Evolutionary conservation across 2,329 filamentous ascomycete genomes (phyloP).

Genomic region (Penicillium sp.): DNA sequence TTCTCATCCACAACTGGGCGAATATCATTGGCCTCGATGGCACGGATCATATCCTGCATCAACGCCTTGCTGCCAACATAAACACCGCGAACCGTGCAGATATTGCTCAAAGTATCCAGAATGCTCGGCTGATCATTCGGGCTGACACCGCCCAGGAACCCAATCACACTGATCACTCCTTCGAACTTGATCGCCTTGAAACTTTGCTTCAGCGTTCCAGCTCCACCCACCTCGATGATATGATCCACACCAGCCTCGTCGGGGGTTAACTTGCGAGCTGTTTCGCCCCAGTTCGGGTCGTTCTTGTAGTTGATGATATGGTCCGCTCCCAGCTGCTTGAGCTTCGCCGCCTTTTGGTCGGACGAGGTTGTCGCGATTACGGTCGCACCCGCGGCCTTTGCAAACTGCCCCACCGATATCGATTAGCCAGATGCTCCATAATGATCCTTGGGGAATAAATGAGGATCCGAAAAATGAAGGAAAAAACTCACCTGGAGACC

Average conservation of each 20-base stretch:
- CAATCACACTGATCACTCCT: conserved; percentile 61
- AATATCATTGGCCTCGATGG: conserved; percentile 63
- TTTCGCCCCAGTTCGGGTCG: conserved; percentile 62
- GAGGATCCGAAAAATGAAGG: no score
- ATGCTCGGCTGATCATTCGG: conserved; percentile 55
- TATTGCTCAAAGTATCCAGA: conserved; percentile 54
- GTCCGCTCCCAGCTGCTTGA: conserved; percentile 61
- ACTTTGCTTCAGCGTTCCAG: conserved; percentile 62
- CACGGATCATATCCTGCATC: conserved; percentile 63
- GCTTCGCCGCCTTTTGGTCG: conserved; percentile 56
- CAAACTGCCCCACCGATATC: conserved; percentile 40
- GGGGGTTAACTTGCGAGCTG: conserved; percentile 56
- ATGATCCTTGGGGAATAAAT: neutral
- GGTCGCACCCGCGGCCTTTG: conserved; percentile 55
- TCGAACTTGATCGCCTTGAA: conserved; percentile 60
- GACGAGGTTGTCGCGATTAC: conserved; percentile 66
- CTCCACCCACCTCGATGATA: conserved; percentile 69
- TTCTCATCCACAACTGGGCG: conserved; percentile 64
- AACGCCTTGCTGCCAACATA: conserved; percentile 60
- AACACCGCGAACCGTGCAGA: conserved; percentile 62
- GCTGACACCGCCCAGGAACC: conserved; percentile 58
- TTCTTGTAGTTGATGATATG: conserved; percentile 66
- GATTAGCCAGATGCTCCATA: neutral
- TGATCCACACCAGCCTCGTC: conserved; percentile 62
- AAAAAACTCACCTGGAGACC: conserved; percentile 51